These are phyloP conservation scores for Lactarius deliciosus DNA, from an alignment of 768 basidiomycete species.

Conservation along the genomic window DNA sequence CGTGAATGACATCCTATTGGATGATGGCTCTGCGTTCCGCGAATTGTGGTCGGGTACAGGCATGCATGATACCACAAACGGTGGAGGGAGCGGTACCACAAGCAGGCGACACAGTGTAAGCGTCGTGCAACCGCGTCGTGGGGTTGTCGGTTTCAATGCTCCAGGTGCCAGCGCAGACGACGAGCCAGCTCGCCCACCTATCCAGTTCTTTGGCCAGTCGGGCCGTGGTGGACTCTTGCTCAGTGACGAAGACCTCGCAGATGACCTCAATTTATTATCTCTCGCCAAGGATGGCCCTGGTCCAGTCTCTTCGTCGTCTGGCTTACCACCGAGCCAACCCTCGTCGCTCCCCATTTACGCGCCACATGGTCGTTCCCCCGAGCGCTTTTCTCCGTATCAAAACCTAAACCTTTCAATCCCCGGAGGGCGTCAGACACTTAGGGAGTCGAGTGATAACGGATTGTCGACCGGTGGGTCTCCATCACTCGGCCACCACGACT, in stretches of 20 bases:
- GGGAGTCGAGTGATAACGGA: slow-evolving; percentile 64
- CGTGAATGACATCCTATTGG: slow-evolving; percentile 72
- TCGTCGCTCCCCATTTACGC: slow-evolving; percentile 77
- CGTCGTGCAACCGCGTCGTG: slow-evolving; percentile 72
- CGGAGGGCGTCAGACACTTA: slow-evolving; percentile 48
- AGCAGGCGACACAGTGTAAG: slow-evolving; percentile 82
- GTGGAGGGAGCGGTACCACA: slow-evolving; percentile 74
- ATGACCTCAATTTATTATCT: slow-evolving; percentile 62
- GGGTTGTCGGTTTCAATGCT: slow-evolving; percentile 67
- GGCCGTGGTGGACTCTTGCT: slow-evolving; percentile 61
- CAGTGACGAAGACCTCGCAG: slow-evolving; percentile 78
- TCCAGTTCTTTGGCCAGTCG: slow-evolving; percentile 38
- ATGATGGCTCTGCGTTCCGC: slow-evolving; percentile 69
- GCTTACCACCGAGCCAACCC: slow-evolving; percentile 61
- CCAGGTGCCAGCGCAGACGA: slow-evolving; percentile 49
- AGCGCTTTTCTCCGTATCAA: slow-evolving; percentile 56
- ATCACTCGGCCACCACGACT: slow-evolving; percentile 44
- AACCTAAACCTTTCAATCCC: slow-evolving; percentile 63
- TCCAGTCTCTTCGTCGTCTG: slow-evolving; percentile 40
- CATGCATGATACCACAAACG: slow-evolving; percentile 61
- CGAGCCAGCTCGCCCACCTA: slow-evolving; percentile 38
- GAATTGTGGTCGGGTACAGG: slow-evolving; percentile 76
- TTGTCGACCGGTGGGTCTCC: slow-evolving; percentile 54
- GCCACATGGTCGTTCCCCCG: slow-evolving; percentile 57
- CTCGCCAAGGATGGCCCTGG: slow-evolving; percentile 48